A percentile compares a stretch with the other conserved stretches of the same genome.
Conservation (phyloP, 345 rosid genomes). For the Psidium guajava region DNA sequence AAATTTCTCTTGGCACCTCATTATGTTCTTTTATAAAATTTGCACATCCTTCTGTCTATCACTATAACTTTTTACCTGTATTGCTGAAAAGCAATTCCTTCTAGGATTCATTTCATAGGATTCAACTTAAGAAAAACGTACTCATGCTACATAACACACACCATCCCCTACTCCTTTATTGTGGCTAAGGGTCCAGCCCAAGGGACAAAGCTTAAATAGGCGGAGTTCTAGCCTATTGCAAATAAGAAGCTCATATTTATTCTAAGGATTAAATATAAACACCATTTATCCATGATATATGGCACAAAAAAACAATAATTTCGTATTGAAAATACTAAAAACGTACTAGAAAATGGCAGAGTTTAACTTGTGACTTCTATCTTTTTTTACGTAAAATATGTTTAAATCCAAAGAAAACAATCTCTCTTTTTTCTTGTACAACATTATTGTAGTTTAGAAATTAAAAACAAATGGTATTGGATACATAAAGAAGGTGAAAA, state of each 20-base stretch:
- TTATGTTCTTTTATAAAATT: background rate
- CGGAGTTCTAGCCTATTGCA: background rate
- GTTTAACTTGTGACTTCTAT: background rate
- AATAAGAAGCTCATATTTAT: background rate
- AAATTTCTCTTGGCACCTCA: background rate
- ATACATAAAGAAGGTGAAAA: background rate
- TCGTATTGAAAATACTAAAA: background rate
- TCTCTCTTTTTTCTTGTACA: background rate
- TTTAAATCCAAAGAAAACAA: background rate
- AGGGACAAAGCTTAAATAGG: background rate
- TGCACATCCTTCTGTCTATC: background rate
- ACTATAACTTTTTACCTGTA: background rate
- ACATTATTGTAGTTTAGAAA: background rate
- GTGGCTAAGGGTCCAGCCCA: background rate
- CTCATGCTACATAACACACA: background rate
- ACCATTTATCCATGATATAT: background rate
- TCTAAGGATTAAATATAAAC: background rate
- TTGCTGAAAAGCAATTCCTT: background rate
- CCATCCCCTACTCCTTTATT: background rate
- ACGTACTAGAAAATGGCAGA: background rate
- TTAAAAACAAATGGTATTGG: background rate
- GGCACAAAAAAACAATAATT: background rate
- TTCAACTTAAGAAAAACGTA: background rate
- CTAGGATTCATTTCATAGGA: background rate
- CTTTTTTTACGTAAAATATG: background rate